Evolutionary conservation across 192 early-diverging fungal species (phyloP), one percentile per base, ranked within the genome.

Genomic region (Pilobolus umbonatus): DNA sequence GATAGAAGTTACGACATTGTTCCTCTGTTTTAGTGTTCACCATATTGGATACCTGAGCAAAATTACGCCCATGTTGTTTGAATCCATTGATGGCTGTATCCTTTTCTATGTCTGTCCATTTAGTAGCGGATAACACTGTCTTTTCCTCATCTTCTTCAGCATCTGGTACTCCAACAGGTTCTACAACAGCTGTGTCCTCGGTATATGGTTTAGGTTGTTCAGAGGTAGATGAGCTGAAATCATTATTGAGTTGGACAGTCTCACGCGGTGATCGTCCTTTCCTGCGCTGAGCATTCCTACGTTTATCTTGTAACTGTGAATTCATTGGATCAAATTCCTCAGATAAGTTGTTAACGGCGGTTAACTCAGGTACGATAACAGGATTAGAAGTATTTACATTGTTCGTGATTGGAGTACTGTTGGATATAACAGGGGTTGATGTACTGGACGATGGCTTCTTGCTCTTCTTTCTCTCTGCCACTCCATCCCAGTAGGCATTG

Each of bases 1-100:
- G 77, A 60, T 85, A 91, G 61, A 88, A 90, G 45, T 88, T 87
- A 34, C 81, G 76, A 55, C 90, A 92, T 62, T 93, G 86, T 26
- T 81, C 82, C 49, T 76, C 83, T 2, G 88, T 88, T 66, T 93
- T 92, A 3, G 87, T 84, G 4, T 85, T 83, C 50, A 93, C 84
- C 49, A 81, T 64, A 15, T 66, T 72, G 2, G 92, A 79, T 0
- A 93, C 86, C 11, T 74, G 75, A 24, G 75, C 78, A 74, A 91
- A 94, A 48, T 91, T 85, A 4, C 81, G 71, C 9, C 87, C 88
- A 30, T 76, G 74, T 15, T 75, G 72, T 56, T 81, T 82, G 55
- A 90, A 82, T 2, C 75, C 89, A 30, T 82, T 74, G 12, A 84
- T 48, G 0, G 85, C 88, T 6, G 71, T 61, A 10, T 71, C 62